These are phyloP conservation scores for Aspergillus niger DNA, from an alignment of 2,329 filamentous ascomycete genomes.

Conservation along the genomic window DNA sequence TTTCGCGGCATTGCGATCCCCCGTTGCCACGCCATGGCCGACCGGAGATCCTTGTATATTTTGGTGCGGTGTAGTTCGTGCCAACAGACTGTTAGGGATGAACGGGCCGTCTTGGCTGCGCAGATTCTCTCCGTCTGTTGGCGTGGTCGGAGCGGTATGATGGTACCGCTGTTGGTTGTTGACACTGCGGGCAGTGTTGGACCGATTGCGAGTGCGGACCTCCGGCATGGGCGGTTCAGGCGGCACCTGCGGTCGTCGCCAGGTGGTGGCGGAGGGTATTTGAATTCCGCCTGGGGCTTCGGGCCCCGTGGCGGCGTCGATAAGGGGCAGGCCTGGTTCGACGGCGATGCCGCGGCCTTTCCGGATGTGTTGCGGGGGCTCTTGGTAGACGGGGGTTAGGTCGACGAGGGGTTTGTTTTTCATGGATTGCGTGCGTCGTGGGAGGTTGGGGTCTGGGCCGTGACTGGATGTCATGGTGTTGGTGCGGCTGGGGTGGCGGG, in stretches of 20 bases:
- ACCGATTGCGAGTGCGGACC: conserved; percentile 31
- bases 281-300: conserved; percentile 38
- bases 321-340: conserved; percentile 40
- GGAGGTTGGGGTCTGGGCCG: conserved; percentile 30
- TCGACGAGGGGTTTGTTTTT: conserved; percentile 66
- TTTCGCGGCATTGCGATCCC: conserved; percentile 40
- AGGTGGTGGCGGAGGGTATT: conserved; percentile 43
- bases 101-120: conserved; percentile 31
- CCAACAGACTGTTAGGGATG: conserved; percentile 41
- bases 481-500: conserved; percentile 36
- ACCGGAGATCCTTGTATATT: conserved; percentile 20
- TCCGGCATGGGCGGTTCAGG: conserved; percentile 17
- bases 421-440: conserved; percentile 51
- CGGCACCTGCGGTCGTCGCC: conserved; percentile 36
- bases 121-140: conserved; percentile 13
- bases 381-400: conserved; percentile 64
- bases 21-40: conserved; percentile 45
- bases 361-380: conserved; percentile 54
- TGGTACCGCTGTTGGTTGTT: conserved; percentile 20
- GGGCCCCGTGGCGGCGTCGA: conserved; percentile 46
- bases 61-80: conserved; percentile 25
- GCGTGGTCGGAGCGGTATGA: conserved; percentile 15
- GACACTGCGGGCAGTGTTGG: conserved; percentile 38
- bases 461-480: conserved; percentile 37
- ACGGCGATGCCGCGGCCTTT: conserved; percentile 48